Conservation (phyloP, 768 basidiomycete species). For the Tricholoma furcatifolium region DNA sequence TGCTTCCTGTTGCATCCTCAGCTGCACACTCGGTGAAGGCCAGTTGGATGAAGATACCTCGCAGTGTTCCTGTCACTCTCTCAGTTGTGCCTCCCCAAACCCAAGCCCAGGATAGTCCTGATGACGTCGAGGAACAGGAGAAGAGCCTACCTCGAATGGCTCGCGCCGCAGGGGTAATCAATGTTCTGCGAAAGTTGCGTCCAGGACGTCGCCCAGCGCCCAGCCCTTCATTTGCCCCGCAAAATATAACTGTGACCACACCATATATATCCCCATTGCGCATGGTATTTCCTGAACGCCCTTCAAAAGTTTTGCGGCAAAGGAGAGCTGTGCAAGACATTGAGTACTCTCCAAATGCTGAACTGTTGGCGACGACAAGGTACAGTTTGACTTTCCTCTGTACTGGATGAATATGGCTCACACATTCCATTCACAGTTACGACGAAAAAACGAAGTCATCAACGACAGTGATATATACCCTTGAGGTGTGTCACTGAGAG, state of each 20-base stretch:
- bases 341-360: conserved; percentile 6
- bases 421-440: neutral
- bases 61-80: neutral
- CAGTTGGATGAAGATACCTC: neutral
- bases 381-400: neutral
- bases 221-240: no score
- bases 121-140: neutral
- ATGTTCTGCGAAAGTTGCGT: neutral
- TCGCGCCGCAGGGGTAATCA: neutral
- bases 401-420: neutral
- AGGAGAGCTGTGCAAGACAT: conserved; percentile 4
- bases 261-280: neutral
- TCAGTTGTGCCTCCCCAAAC: neutral
- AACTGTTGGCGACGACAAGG: neutral
- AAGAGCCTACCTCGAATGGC: neutral
- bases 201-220: no score
- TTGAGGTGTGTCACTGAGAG: neutral
- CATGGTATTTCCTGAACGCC: neutral
- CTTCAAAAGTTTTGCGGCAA: neutral
- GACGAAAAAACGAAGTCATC: neutral
- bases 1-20: neutral
- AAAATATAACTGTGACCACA: neutral
- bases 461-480: neutral
- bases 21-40: neutral
- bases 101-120: neutral